Percentiles rank a stretch among this genome's conserved stretches.
These are phyloP conservation scores for Poterioochromonas sp. DNA, from an alignment of 352 stramenopile genomes.

Conservation along the genomic window DNA sequence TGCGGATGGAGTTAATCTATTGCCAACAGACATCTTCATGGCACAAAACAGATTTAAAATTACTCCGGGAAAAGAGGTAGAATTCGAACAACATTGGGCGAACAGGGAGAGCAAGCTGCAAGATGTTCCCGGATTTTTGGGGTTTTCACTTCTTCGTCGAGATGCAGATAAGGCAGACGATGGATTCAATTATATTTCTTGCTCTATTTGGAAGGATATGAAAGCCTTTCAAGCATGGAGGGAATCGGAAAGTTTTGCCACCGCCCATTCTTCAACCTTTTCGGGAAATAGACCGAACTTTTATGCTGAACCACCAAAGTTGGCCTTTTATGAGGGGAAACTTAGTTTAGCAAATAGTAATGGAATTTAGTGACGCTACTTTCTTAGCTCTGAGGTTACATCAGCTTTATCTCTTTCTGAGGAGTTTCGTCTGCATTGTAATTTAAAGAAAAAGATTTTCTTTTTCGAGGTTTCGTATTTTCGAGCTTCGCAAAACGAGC, in stretches of 20 bases:
- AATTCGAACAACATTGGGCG: constrained; percentile 55
- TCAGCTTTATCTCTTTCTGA: too few species aligned
- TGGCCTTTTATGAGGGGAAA: neutral
- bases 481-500: too few species aligned
- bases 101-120: constrained; percentile 47
- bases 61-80: constrained; percentile 35
- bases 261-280: neutral
- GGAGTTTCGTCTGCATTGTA: too few species aligned
- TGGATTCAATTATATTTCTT: constrained; percentile 52
- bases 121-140: constrained; percentile 54
- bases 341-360: neutral
- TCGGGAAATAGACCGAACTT: neutral
- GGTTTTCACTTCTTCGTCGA: constrained; percentile 51
- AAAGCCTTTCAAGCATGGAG: constrained; percentile 49
- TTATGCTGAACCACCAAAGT: neutral
- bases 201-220: constrained; percentile 54
- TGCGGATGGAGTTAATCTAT: constrained; percentile 47
- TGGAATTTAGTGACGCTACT: too few species aligned
- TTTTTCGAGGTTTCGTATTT: too few species aligned
- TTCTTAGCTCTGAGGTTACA: too few species aligned
- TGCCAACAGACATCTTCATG: constrained; percentile 54
- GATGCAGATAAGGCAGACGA: constrained; percentile 53
- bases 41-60: constrained; percentile 57
- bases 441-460: too few species aligned
- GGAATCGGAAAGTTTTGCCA: neutral